Evolutionary conservation across 352 stramenopile genomes (phyloP).

Genomic region (Plasmopara halstedii): DNA sequence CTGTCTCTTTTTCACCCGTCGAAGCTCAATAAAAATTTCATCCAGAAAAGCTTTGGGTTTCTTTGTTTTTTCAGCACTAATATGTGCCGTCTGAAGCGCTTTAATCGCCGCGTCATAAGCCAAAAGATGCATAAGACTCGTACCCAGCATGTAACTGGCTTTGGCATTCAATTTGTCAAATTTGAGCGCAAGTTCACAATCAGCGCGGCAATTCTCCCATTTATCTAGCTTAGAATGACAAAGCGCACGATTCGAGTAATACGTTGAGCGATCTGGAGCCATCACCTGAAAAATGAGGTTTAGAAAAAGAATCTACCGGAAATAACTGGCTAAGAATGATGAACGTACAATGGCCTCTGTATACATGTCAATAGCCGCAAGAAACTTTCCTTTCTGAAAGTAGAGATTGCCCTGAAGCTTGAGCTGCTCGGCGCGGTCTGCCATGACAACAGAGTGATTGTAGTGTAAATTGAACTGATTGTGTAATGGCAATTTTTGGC

Average conservation of each 20-base stretch:
- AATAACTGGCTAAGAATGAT: background rate
- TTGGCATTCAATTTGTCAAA: slow-evolving; percentile 65
- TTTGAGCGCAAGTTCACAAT: slow-evolving; percentile 48
- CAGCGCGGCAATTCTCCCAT: slow-evolving; percentile 53
- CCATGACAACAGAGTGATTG: too few species aligned
- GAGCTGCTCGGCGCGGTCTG: slow-evolving; percentile 57
- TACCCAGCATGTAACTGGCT: slow-evolving; percentile 65
- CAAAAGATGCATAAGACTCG: slow-evolving; percentile 41
- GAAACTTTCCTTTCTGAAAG: slow-evolving; percentile 76
- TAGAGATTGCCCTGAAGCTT: slow-evolving; percentile 75
- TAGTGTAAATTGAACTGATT: background rate
- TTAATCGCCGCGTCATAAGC: slow-evolving; percentile 44
- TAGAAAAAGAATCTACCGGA: background rate
- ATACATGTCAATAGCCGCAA: slow-evolving; percentile 79
- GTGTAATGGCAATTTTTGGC: background rate
- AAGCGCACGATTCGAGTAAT: slow-evolving; percentile 77
- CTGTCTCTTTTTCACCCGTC: slow-evolving; percentile 53
- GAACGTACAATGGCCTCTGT: slow-evolving; percentile 58
- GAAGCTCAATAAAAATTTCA: slow-evolving; percentile 53
- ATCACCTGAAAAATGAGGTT: slow-evolving; percentile 15
- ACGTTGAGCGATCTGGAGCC: slow-evolving; percentile 45
- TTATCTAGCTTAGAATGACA: slow-evolving; percentile 62
- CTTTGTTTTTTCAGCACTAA: slow-evolving; percentile 45
- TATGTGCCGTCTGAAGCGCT: slow-evolving; percentile 41
- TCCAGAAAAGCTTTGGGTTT: slow-evolving; percentile 47